Conservation (phyloP, 1,284 basidiomycete genomes). For the Trametes versicolor region DNA sequence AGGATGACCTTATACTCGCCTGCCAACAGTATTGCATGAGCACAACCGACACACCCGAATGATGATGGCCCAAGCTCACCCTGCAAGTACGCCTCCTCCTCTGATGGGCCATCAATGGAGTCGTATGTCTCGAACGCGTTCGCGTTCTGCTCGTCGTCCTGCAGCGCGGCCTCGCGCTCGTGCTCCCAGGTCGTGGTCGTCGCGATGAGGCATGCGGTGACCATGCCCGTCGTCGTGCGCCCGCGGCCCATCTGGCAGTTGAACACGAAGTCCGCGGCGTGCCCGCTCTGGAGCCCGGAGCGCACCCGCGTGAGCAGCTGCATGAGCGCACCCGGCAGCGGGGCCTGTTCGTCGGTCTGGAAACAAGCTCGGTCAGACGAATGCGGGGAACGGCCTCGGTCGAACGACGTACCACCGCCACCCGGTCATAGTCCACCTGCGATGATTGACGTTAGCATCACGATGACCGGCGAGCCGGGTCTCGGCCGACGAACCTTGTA, state of each 20-base stretch:
- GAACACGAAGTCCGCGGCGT: constrained; percentile 83
- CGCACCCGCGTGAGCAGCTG: constrained; percentile 82
- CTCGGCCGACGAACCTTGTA: constrained; percentile 65
- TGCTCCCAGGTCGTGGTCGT: constrained; percentile 75
- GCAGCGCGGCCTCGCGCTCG: constrained; percentile 47
- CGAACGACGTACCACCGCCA: constrained; percentile 76
- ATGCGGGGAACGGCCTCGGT: not conserved
- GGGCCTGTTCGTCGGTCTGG: constrained; percentile 96
- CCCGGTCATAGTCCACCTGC: constrained; percentile 88
- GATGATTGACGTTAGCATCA: constrained; percentile 11
- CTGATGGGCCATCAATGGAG: constrained; percentile 79
- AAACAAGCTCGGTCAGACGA: constrained; percentile 22
- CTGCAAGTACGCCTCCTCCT: constrained; percentile 88
- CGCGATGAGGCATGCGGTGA: constrained; percentile 88
- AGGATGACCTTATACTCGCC: constrained; percentile 98
- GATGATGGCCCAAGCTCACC: constrained; percentile 55
- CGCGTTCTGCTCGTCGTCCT: constrained; percentile 49
- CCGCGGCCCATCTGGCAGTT: constrained; percentile 90
- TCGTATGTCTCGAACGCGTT: constrained; percentile 61
- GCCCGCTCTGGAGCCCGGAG: constrained; percentile 59
- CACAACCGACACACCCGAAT: not conserved
- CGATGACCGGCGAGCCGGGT: not conserved
- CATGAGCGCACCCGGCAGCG: constrained; percentile 85
- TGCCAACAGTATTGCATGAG: constrained; percentile 40
- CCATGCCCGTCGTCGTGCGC: constrained; percentile 94